These are phyloP conservation scores for Dipodascus geniculatus DNA, from an alignment of 805 yeast genomes.

Conservation along the genomic window DNA sequence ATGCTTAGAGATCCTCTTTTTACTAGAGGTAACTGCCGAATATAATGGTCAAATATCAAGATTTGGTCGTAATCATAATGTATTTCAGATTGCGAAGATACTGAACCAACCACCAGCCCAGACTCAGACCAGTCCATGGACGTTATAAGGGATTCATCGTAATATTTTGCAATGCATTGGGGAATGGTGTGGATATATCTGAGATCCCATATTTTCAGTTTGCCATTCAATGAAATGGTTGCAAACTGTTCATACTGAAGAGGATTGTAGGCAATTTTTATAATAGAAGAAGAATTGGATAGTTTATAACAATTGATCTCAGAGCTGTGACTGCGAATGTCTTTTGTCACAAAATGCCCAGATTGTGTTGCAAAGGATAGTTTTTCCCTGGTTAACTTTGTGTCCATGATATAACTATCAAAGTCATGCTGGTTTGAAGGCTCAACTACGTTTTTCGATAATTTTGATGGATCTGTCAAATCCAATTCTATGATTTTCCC, in stretches of 20 bases:
- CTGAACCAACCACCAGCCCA: background rate
- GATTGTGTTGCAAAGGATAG: constrained; percentile 65
- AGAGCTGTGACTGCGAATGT: constrained; percentile 41
- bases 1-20: background rate
- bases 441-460: background rate
- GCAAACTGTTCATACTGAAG: constrained; percentile 51
- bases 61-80: constrained; percentile 7
- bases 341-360: constrained; percentile 73
- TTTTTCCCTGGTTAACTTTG: constrained; percentile 36
- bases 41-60: constrained; percentile 11
- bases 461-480: constrained; percentile 9
- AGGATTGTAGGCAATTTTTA: constrained; percentile 79
- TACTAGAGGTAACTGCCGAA: background rate
- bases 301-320: constrained; percentile 38
- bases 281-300: constrained; percentile 77
- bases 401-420: constrained; percentile 64
- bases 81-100: constrained; percentile 22
- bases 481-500: constrained; percentile 11
- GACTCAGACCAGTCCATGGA: constrained; percentile 33
- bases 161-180: constrained; percentile 81
- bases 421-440: constrained; percentile 31
- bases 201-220: constrained; percentile 79
- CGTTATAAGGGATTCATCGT: constrained; percentile 71
- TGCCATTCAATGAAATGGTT: constrained; percentile 81
- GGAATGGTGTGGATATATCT: constrained; percentile 32